These are phyloP conservation scores for Carallia brachiata DNA, from an alignment of 345 rosid genomes.

Conservation along the genomic window DNA sequence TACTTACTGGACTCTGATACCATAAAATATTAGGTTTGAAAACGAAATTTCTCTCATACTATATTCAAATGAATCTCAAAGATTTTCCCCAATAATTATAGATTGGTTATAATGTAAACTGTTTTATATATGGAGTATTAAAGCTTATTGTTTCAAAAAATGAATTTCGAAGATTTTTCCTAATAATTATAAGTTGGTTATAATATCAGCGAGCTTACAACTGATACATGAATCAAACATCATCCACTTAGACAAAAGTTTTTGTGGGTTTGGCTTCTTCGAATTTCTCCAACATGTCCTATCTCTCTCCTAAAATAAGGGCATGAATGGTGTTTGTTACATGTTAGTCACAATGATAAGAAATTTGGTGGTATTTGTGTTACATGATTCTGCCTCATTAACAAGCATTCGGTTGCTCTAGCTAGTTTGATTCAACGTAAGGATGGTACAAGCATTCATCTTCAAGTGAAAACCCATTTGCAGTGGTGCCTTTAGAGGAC, in stretches of 20 bases:
- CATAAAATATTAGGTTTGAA: too few species aligned
- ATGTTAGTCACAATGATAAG: not conserved
- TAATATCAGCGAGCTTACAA: not conserved
- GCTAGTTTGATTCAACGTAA: conserved; percentile 20
- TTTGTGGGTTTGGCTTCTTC: not conserved
- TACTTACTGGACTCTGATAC: too few species aligned
- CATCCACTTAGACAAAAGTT: not conserved
- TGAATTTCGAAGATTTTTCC: too few species aligned
- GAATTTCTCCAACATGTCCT: not conserved
- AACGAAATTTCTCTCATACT: too few species aligned
- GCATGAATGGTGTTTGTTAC: not conserved
- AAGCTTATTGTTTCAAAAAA: too few species aligned
- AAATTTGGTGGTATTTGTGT: conserved; percentile 10
- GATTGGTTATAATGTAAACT: too few species aligned
- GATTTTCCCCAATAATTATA: too few species aligned
- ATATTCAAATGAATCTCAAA: too few species aligned
- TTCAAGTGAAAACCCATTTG: not conserved
- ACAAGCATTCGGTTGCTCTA: conserved; percentile 17
- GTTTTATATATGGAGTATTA: too few species aligned
- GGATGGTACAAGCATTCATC: conserved; percentile 13
- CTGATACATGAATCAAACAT: conserved; percentile 1
- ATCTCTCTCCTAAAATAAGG: too few species aligned
- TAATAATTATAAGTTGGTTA: too few species aligned
- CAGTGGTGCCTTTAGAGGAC: not conserved
- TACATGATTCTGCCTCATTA: conserved; percentile 20